Conservation (phyloP, 306 rosid species). For the Rosa lucieae region DNA sequence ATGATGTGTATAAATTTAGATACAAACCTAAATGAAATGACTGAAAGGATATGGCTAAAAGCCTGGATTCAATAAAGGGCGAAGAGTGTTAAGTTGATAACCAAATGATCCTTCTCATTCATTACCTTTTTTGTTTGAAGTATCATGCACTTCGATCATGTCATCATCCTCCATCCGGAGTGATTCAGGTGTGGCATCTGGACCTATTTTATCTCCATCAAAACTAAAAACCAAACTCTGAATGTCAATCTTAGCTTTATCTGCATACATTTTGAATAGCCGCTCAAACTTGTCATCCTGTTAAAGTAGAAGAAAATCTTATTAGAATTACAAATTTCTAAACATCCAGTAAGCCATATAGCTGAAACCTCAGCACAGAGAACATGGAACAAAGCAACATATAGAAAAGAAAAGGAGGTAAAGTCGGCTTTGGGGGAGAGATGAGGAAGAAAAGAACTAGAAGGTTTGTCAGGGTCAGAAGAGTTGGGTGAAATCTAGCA, state of each 20-base stretch:
- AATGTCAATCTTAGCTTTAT: conserved; percentile 56
- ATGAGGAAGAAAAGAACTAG: background rate
- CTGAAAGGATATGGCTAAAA: background rate
- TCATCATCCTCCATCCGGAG: conserved; percentile 89
- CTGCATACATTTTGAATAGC: conserved; percentile 69
- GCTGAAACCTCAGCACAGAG: background rate
- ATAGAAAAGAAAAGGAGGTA: background rate
- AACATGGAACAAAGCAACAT: too few relatives aligned
- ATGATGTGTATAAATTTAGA: background rate
- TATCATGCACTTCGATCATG: conserved; percentile 74
- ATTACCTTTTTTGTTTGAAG: conserved; percentile 55
- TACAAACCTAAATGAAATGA: background rate
- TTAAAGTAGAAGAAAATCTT: conserved; percentile 12
- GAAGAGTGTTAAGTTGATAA: background rate
- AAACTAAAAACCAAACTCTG: conserved; percentile 59
- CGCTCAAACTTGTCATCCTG: conserved; percentile 91
- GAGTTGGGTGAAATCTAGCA: background rate
- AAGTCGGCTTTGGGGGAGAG: background rate
- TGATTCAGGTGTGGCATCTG: conserved; percentile 57
- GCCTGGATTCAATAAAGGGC: background rate
- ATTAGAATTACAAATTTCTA: background rate
- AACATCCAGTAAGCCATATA: background rate
- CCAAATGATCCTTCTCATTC: background rate
- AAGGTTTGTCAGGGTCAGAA: background rate
- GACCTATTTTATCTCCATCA: conserved; percentile 79